Evolutionary conservation across 176 grass and related monocot species (phyloP).

Genomic region (Zea mays): DNA sequence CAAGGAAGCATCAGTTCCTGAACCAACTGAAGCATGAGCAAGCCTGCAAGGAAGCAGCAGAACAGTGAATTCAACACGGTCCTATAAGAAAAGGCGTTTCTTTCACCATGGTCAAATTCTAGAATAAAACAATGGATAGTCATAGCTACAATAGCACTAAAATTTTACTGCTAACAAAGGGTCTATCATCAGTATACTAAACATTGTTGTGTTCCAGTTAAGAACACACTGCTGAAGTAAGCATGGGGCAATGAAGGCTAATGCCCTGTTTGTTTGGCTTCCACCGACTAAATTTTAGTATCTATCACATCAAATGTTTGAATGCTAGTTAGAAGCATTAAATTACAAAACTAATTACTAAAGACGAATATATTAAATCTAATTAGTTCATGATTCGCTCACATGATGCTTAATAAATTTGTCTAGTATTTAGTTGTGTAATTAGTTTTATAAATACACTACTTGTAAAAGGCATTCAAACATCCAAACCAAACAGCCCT

Average conservation of each 20-base stretch:
- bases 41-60: constrained; percentile 42
- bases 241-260: neutral
- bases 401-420: too few species aligned
- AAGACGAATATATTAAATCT: too few species aligned
- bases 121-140: neutral
- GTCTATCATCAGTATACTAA: neutral
- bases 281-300: too few species aligned
- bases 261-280: too few species aligned
- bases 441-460: too few species aligned
- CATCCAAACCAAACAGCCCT: too few species aligned
- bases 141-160: neutral
- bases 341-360: too few species aligned
- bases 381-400: too few species aligned
- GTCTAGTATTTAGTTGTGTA: too few species aligned
- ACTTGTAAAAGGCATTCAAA: too few species aligned
- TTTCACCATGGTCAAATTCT: neutral
- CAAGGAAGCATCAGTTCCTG: constrained; percentile 46
- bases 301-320: too few species aligned
- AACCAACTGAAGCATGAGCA: constrained; percentile 66
- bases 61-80: neutral
- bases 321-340: too few species aligned
- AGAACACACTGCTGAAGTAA: neutral
- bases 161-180: neutral
- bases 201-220: neutral
- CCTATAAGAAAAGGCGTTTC: neutral